Percentiles rank a stretch among this genome's conserved stretches.
Evolutionary conservation across 306 rosid genomes (phyloP).

Genomic region (Vicia faba): DNA sequence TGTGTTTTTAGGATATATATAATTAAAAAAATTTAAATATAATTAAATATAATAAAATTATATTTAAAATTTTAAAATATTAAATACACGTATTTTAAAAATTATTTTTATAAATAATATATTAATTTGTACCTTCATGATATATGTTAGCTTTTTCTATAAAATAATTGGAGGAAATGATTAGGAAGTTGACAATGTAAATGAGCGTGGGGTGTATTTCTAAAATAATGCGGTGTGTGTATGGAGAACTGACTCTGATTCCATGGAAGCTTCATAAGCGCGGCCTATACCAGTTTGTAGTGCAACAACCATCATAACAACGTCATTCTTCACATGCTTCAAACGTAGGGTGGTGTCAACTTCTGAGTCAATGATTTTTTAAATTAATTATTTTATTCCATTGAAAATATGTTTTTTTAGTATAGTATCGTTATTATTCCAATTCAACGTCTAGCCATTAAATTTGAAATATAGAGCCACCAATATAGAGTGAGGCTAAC

Average conservation of each 20-base stretch:
- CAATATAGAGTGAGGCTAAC: neutral
- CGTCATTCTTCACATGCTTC: neutral
- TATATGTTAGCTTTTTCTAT: no score
- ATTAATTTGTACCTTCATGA: no score
- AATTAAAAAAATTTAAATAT: no score
- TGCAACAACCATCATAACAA: neutral
- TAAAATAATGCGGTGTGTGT: neutral
- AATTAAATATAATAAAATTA: no score
- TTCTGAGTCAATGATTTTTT: neutral
- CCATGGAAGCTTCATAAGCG: constrained; percentile 24
- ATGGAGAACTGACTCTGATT: constrained; percentile 12
- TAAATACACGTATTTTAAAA: no score
- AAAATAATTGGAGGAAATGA: constrained; percentile 10
- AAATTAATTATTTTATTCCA: neutral
- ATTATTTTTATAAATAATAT: no score
- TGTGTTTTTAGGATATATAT: no score
- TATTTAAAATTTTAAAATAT: no score
- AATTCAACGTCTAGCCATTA: neutral
- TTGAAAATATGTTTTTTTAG: neutral
- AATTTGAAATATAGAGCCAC: constrained; percentile 1
- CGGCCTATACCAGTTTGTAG: constrained; percentile 7
- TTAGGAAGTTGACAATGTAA: constrained; percentile 1
- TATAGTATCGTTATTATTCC: neutral
- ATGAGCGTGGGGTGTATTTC: neutral
- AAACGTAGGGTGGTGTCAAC: neutral